These are phyloP conservation scores for Lumnitzera racemosa DNA, from an alignment of 345 rosid genomes.

Conservation along the genomic window DNA sequence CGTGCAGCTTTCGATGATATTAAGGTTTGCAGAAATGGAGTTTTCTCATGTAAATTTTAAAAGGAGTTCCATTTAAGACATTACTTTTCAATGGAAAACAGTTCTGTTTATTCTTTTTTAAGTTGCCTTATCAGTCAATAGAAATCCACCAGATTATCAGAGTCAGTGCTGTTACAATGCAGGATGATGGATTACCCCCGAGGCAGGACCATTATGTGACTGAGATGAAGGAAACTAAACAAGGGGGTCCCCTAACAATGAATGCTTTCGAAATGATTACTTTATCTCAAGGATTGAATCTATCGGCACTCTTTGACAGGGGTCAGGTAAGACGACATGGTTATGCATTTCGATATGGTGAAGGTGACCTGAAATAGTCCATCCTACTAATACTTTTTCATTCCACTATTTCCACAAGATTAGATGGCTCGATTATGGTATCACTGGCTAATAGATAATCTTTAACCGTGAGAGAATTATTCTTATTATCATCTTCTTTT, in stretches of 20 bases:
- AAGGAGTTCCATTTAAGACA: not conserved
- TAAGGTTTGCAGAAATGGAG: slow-evolving; percentile 45
- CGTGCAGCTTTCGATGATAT: slow-evolving; percentile 75
- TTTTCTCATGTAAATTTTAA: not conserved
- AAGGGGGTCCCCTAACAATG: slow-evolving; percentile 66
- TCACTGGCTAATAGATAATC: too few species aligned
- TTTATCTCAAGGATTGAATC: slow-evolving; percentile 89
- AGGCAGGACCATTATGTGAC: slow-evolving; percentile 34
- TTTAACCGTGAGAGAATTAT: too few species aligned
- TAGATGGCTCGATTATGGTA: too few species aligned
- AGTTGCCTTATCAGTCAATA: not conserved
- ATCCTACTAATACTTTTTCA: too few species aligned
- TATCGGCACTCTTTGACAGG: slow-evolving; percentile 86
- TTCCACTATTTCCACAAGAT: too few species aligned
- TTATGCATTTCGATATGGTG: not conserved
- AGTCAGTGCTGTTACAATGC: slow-evolving; percentile 11
- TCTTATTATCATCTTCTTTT: too few species aligned
- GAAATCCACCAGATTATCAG: not conserved
- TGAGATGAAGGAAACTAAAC: slow-evolving; percentile 39
- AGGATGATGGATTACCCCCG: slow-evolving; percentile 25
- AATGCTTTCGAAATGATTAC: slow-evolving; percentile 98
- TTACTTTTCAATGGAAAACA: not conserved
- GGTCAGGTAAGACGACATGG: slow-evolving; percentile 43
- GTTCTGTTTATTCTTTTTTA: not conserved
- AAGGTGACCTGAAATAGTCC: too few species aligned